phyloP scores from a whole-genome alignment of 2,329 filamentous ascomycete species.

The Xylaria sp. region DNA sequence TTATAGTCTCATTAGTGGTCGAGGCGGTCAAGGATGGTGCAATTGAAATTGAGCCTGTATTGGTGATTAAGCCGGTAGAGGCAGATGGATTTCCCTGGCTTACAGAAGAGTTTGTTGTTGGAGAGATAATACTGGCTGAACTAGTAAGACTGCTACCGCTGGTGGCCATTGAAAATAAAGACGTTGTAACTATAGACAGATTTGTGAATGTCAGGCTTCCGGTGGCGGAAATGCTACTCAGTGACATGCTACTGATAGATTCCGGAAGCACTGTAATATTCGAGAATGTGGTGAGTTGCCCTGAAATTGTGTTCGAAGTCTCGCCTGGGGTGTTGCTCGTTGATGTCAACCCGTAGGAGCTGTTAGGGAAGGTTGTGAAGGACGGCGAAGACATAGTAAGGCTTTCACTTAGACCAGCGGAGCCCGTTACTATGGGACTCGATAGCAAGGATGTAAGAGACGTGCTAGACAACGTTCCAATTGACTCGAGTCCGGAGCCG shows the following conservation, averaged over 20 bases:
- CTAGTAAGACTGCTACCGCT: constrained; percentile 17
- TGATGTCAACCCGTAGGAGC: background rate
- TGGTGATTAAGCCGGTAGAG: background rate
- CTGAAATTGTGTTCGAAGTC: background rate
- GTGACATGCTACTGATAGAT: constrained; percentile 7
- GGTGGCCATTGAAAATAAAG: constrained; percentile 21
- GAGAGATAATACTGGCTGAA: constrained; percentile 11
- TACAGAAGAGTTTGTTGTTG: background rate
- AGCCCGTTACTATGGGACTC: background rate
- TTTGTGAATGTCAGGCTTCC: constrained; percentile 31
- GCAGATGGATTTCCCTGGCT: constrained; percentile 11
- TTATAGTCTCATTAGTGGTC: background rate
- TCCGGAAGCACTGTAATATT: background rate
- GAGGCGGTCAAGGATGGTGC: background rate
- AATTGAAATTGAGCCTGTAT: constrained; percentile 7
- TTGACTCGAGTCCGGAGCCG: background rate
- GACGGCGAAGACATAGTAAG: background rate
- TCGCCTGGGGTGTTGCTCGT: background rate
- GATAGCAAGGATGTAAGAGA: background rate
- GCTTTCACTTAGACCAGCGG: background rate
- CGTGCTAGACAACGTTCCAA: background rate
- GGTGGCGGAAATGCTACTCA: constrained; percentile 36
- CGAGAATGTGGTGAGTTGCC: background rate
- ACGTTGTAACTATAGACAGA: constrained; percentile 10
- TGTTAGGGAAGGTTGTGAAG: background rate